A percentile compares a stretch with the other conserved stretches of the same genome.
Conservation (phyloP, 345 rosid species). For the Geranium brycei region DNA sequence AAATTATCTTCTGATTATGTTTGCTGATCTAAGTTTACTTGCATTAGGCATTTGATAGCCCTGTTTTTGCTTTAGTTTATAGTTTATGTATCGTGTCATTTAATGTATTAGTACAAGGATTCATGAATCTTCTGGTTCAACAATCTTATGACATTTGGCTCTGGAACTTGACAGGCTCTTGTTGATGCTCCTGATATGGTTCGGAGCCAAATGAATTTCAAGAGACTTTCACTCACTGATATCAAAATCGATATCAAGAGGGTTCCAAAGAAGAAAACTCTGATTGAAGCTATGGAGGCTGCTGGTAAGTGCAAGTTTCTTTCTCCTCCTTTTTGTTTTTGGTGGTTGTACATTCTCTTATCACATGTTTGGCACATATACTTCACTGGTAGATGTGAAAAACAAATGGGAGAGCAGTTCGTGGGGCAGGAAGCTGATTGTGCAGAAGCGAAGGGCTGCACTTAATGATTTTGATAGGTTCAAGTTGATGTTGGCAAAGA, state of each 20-base stretch:
- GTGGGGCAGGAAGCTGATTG: conserved; percentile 77
- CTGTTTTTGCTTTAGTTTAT: no score
- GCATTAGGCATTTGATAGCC: no score
- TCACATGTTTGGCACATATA: not conserved
- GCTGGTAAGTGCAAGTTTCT: conserved; percentile 44
- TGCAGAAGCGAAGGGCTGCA: conserved; percentile 62
- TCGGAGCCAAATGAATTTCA: conserved; percentile 82
- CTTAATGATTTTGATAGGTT: conserved; percentile 75
- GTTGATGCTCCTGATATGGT: conserved; percentile 95
- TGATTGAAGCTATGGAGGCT: conserved; percentile 81
- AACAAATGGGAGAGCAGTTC: conserved; percentile 83
- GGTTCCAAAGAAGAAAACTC: conserved; percentile 68
- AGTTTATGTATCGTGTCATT: no score
- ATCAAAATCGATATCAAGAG: conserved; percentile 69
- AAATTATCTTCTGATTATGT: no score
- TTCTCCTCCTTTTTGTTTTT: not conserved
- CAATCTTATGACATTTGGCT: not conserved
- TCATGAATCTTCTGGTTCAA: not conserved
- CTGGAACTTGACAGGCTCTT: conserved; percentile 41
- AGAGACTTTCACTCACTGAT: conserved; percentile 82
- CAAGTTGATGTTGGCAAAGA: conserved; percentile 80
- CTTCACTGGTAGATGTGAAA: conserved; percentile 45
- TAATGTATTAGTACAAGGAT: not conserved
- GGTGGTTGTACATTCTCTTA: not conserved
- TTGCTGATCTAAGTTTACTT: no score